Base-by-base conservation (phyloP, 2,329 filamentous ascomycete species). In the Alternaria novae-zelandiae region DNA sequence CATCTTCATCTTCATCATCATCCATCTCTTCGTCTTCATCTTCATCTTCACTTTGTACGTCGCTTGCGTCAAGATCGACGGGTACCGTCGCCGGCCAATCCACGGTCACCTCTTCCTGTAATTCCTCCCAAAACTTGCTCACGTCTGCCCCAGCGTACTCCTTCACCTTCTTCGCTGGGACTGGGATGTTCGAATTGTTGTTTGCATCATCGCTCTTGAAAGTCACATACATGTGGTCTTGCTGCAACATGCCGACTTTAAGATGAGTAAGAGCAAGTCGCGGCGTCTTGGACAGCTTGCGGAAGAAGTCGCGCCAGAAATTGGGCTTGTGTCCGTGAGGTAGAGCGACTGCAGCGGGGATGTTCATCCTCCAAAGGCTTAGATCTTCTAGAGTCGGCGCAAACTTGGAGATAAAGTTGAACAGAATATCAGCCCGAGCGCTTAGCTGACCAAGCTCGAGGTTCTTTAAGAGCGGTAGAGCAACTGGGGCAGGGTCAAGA, bases 281-380 rank as follows among this genome's bases (percentile, higher is more conserved):
- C 6, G 65, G 56, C 3, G 68, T 47, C 5, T 54, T 59, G 4
- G 45, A 50, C 5, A 75, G 49, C 8, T 10, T 60, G 9, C n/a
- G 25, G 49, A 76, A 71, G 44, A 75, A 53, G 7, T 60, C 49
- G 12, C 41, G 59, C 74, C 74, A 76, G 3, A 65, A 50, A 26
- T 72, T 73, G 3, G 63, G 61, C 17, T 70, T 67, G 11, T 62
- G 46, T 21, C 62, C 63, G 20, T 50, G 55, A 5, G 63, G 58
- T 25, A 51, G 32, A 5, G 28, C 17, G 12, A 15, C 15, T 3
- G 13, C 30, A 6, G 59, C 17, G 7, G 41, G 9, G 6, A 83
- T 67, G 0, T 62, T 78, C 17, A 86, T 69, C 47, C 81, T 84
- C 73, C 85, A 84, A 0, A 88, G 70, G 59, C 81, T 82, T 8